Percentiles rank a stretch among this genome's conserved stretches.
Conservation (phyloP, 345 rosid genomes). For the Trapa incisa region DNA sequence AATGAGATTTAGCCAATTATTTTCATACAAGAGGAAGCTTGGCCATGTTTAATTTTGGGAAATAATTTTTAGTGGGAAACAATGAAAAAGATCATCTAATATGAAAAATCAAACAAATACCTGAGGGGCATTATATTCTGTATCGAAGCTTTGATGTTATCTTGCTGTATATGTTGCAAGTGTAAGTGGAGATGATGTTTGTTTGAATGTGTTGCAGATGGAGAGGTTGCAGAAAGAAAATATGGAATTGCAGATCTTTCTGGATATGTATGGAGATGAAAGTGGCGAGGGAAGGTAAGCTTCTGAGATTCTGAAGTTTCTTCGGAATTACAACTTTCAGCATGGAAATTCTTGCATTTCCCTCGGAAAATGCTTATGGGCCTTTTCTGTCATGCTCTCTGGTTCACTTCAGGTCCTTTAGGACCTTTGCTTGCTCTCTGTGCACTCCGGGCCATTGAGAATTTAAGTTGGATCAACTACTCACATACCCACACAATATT, state of each 20-base stretch:
- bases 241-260: constrained; percentile 48
- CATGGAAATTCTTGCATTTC: neutral
- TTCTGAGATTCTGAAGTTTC: constrained; percentile 3
- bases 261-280: constrained; percentile 67
- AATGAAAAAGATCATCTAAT: neutral
- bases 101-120: neutral
- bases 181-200: constrained; percentile 9
- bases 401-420: too few relatives aligned
- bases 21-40: neutral
- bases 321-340: neutral
- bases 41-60: neutral
- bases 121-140: neutral
- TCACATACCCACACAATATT: neutral
- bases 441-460: neutral
- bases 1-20: neutral
- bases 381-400: neutral
- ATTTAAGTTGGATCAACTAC: neutral
- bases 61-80: neutral
- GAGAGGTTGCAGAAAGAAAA: constrained; percentile 70
- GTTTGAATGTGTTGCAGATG: constrained; percentile 33
- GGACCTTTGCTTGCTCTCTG: too few relatives aligned
- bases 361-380: neutral
- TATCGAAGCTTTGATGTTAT: neutral
- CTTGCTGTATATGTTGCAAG: neutral
- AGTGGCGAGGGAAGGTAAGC: constrained; percentile 58